Evolutionary conservation across 352 stramenopile species (phyloP).

Genomic region (Thalassiosira livingstoniorum): DNA sequence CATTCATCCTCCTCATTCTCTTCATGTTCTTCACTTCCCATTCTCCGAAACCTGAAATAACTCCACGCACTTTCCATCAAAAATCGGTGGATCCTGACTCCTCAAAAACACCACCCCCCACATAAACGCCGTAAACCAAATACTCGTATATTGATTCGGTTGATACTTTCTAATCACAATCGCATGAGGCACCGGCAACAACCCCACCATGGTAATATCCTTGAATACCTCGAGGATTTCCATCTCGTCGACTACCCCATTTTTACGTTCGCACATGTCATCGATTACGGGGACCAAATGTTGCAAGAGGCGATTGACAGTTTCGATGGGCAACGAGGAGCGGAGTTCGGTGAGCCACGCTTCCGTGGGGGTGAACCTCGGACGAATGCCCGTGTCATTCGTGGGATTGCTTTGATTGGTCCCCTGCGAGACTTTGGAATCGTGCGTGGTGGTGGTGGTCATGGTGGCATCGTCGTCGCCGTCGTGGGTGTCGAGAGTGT

Average conservation of each 20-base stretch:
- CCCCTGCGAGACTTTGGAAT: background rate
- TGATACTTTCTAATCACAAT: conserved; percentile 99
- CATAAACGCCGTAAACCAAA: conserved; percentile 99
- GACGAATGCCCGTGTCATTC: conserved; percentile 29
- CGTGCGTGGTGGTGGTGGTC: conserved; percentile 10
- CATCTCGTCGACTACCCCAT: conserved; percentile 92
- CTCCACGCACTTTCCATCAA: conserved; percentile 95
- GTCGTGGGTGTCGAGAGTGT: no score
- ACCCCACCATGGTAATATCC: conserved; percentile 98
- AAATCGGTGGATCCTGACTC: conserved; percentile 95
- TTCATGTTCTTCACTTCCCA: background rate
- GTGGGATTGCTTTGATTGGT: no score
- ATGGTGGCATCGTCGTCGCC: conserved; percentile 32
- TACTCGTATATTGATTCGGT: conserved; percentile 97
- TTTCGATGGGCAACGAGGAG: conserved; percentile 94
- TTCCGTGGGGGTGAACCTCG: conserved; percentile 87
- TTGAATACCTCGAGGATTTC: conserved; percentile 96
- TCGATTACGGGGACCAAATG: conserved; percentile 93
- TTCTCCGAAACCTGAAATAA: conserved; percentile 90
- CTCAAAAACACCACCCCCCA: conserved; percentile 99
- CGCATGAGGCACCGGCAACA: conserved; percentile 94
- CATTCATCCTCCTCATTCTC: no score
- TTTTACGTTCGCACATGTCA: conserved; percentile 82
- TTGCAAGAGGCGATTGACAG: conserved; percentile 93
- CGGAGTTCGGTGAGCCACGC: conserved; percentile 95